Evolutionary conservation across 805 yeast genomes (phyloP), one percentile per base, ranked within the genome.

Genomic region (Vanderwaltozyma yarrowii): DNA sequence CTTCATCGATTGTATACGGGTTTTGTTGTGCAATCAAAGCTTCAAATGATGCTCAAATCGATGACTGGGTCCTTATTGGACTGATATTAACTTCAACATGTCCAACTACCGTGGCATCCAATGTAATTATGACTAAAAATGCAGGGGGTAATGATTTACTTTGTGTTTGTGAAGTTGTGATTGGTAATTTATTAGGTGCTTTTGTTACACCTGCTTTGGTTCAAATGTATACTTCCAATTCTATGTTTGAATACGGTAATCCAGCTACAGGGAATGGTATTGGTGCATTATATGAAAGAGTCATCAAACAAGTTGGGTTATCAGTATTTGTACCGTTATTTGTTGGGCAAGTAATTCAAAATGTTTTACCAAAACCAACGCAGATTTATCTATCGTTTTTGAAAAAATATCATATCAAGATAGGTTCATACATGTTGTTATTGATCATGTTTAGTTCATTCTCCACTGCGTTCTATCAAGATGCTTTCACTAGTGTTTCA

Each of bases 71-170:
- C 47, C 63, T 87, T 17, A 81, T 81, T 12, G 96, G 96, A 1
- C 60, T 87, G 41, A 73, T 87, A 15, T 80, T 85, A 33, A 82
- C 95, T 2, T 83, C 84, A 23, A 73, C 89, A 11, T 83, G 94
- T 57, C 96, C 96, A 21, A 87, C 96, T 8, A 87, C 96, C 0
- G 94, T 87, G 15, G 76, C 88, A 0, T 85, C 95, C 2, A 87
- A 87, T 55, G 95, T 87, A 21, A 88, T 87, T 21, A 87, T 87
- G 95, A 87, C 96, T 5, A 71, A 77, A 37, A 73, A 73, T 41
- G 95, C 96, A 0, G 77, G 80, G 46, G 96, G 95, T 8, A 84
- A 86, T 58, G 88, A 76, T 46, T 61, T 80, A 14, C 61, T 86
- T 37, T 79, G 94, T 15, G 64, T 85, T 6, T 79, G 92, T 56